These are phyloP conservation scores for Posidonia australis DNA, from an alignment of 106 monocot genomes.

Conservation along the genomic window DNA sequence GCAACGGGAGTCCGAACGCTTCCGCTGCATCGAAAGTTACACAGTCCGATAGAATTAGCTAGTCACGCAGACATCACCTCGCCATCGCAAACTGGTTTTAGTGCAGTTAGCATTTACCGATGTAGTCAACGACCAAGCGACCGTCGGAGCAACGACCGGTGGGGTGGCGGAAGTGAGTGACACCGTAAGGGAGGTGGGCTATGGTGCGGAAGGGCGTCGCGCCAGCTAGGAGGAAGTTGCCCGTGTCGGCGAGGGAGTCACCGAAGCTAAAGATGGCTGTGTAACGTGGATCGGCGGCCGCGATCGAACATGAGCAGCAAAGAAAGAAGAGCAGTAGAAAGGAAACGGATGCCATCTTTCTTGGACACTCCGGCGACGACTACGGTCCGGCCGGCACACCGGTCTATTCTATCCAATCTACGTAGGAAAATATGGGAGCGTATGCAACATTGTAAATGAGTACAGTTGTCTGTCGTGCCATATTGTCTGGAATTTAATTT, in stretches of 20 bases:
- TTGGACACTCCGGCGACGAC: no score
- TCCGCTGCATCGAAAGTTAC: slow-evolving; percentile 6
- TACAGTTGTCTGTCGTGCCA: no score
- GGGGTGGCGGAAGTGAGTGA: slow-evolving; percentile 39
- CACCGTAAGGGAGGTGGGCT: slow-evolving; percentile 44
- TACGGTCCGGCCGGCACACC: no score
- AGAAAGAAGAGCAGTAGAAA: no score
- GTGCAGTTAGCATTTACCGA: slow-evolving; percentile 21
- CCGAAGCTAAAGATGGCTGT: slow-evolving; percentile 43
- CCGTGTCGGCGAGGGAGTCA: slow-evolving; percentile 60
- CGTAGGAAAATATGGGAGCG: no score
- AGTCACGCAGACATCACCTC: background rate
- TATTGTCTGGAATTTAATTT: no score
- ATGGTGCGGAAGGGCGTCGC: slow-evolving; percentile 7
- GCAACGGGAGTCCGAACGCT: slow-evolving; percentile 23
- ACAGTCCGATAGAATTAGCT: background rate
- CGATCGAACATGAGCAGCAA: no score
- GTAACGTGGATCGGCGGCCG: slow-evolving; percentile 9
- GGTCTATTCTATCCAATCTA: no score
- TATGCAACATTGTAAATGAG: no score
- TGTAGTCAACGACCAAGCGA: slow-evolving; percentile 55
- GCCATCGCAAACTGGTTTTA: no score
- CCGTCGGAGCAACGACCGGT: slow-evolving; percentile 62
- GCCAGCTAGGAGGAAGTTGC: slow-evolving; percentile 28
- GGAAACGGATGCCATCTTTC: no score